Conservation (phyloP, 2,329 filamentous ascomycete species). For the Aquanectria penicillioides region DNA sequence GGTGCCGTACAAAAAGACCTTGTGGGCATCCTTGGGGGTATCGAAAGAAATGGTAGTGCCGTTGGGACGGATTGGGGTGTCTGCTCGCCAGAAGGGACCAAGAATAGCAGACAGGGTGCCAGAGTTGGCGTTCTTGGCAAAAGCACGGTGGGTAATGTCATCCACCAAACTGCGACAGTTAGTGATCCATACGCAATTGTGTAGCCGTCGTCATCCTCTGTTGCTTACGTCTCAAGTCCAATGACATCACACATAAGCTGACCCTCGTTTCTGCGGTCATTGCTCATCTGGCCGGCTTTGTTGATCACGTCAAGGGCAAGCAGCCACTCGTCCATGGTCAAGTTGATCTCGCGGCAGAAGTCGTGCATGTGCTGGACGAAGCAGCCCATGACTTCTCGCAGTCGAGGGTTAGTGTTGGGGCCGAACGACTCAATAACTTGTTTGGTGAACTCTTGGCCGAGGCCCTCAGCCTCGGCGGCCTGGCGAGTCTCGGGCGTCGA, state of each 20-base stretch:
- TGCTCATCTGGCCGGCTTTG: slow-evolving; percentile 74
- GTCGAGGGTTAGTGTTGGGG: slow-evolving; percentile 73
- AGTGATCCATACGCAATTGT: neutral
- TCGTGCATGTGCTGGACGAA: slow-evolving; percentile 82
- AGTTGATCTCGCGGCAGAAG: slow-evolving; percentile 81
- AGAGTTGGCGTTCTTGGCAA: slow-evolving; percentile 53
- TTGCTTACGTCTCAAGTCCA: slow-evolving; percentile 72
- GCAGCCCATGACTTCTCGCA: slow-evolving; percentile 73
- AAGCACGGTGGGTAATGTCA: slow-evolving; percentile 77
- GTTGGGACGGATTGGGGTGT: slow-evolving; percentile 76
- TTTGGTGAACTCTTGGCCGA: slow-evolving; percentile 70
- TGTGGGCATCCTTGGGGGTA: slow-evolving; percentile 59
- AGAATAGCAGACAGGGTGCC: slow-evolving; percentile 82
- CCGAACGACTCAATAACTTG: slow-evolving; percentile 80
- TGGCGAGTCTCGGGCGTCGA: slow-evolving; percentile 53
- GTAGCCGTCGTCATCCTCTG: neutral
- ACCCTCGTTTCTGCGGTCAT: slow-evolving; percentile 76
- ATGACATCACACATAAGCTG: slow-evolving; percentile 79
- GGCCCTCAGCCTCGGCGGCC: slow-evolving; percentile 33
- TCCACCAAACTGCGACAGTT: slow-evolving; percentile 67
- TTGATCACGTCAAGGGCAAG: slow-evolving; percentile 69
- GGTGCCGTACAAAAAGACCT: slow-evolving; percentile 72
- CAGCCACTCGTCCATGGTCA: slow-evolving; percentile 85
- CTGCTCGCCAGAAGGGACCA: slow-evolving; percentile 83
- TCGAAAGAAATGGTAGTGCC: slow-evolving; percentile 72